Evolutionary conservation across 108 stramenopile genomes (phyloP).

Genomic region (Cyclotella kingstonii): DNA sequence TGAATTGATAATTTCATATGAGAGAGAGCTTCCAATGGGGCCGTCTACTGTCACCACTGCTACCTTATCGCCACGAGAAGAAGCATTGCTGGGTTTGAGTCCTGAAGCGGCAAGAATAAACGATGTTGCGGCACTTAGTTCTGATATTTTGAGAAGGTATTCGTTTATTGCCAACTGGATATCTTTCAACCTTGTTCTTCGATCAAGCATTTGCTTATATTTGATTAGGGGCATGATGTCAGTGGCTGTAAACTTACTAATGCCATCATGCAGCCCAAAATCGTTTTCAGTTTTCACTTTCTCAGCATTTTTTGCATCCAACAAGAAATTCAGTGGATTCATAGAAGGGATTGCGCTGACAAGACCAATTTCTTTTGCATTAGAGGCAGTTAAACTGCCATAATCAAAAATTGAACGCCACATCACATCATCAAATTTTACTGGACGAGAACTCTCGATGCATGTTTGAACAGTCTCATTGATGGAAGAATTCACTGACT

Average conservation of each 20-base stretch:
- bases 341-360: constrained; percentile 54
- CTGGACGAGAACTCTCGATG: constrained; percentile 49
- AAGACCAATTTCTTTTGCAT: constrained; percentile 60
- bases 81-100: constrained; percentile 1
- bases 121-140: constrained; percentile 29
- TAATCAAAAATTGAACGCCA: constrained; percentile 66
- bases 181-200: constrained; percentile 22
- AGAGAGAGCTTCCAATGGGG: constrained; percentile 47
- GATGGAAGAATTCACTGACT: constrained; percentile 44
- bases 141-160: constrained; percentile 29
- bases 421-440: constrained; percentile 45
- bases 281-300: constrained; percentile 22
- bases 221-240: constrained; percentile 25
- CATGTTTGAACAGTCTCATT: constrained; percentile 48
- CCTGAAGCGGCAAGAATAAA: constrained; percentile 32
- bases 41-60: constrained; percentile 64
- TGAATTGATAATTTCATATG: constrained; percentile 44
- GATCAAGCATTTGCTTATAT: constrained; percentile 31
- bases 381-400: constrained; percentile 61
- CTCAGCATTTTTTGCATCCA: constrained; percentile 38
- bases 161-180: constrained; percentile 20
- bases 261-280: constrained; percentile 20
- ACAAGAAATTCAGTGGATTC: constrained; percentile 51
- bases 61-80: constrained; percentile 45
- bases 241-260: constrained; percentile 28